Evolutionary conservation across 345 rosid species (phyloP), one percentile per base, ranked within the genome.

Genomic region (Raphanus sativus): DNA sequence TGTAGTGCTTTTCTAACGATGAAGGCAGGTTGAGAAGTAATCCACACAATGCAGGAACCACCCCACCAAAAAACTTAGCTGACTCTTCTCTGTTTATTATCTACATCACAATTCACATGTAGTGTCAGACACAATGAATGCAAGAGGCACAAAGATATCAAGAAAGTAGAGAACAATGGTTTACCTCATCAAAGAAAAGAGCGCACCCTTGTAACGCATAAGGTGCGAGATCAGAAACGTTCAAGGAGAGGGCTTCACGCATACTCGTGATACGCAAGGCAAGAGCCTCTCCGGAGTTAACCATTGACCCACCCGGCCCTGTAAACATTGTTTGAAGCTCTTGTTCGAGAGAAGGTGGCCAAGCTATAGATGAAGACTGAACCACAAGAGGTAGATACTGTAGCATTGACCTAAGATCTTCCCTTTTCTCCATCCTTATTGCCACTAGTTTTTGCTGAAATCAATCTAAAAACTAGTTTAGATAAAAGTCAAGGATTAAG

Each of bases 131-230:
- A 72, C 56, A 78, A 67, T 1, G 56, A 9, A 71, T 28, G n/a
- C 8, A 28, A 79, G 24, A 13, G 73, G 62, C 29, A 61, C 30
- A 62, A 67, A 33, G 16, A 13, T n/a, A 34, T 42, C 11, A 72
- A 65, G 52, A 65, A 67, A 30, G 1, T 12, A 17, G 12, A 55
- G 48, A 28, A n/a, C 6, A 1, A 17, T 21, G 21, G 21, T 21
- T 65, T 75, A 89, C 96, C 83, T 86, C 84, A 34, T 90, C 91
- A 70, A 94, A 92, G 88, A 81, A 90, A 74, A 82, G 82, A 21
- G 85, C 70, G 65, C 83, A 89, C 1, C 97, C 96, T 50, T 76
- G 73, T 13, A 62, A 64, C 9, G 89, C 67, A 61, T 21, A 76
- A 63, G 81, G 86, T 55, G 85, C 68, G 36, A 86, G 83, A 17